Base-by-base conservation (phyloP, 2,329 filamentous ascomycete species). In the Phoma sp. region DNA sequence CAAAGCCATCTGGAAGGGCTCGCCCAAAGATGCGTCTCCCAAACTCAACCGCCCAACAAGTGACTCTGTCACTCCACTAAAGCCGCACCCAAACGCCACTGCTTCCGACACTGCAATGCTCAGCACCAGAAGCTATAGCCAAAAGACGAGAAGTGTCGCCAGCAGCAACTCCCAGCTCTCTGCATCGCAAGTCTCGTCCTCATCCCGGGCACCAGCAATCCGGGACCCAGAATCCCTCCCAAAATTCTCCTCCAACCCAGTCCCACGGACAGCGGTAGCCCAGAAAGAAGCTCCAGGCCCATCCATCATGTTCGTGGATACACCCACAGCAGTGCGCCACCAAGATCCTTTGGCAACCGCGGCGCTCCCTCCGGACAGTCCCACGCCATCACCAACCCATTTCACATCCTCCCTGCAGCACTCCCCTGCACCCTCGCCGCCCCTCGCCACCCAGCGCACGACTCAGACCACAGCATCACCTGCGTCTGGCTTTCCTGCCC, bases 271-370 rank as follows among this genome's bases (percentile, higher is more conserved):
- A 2, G 83, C 81, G 56, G 82, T 91, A 22, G 84, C 84, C 3
- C 35, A 57, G 1, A 84, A 89, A 55, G 89, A 88, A 52, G 85
- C 83, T 1, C 78, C 83, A 0, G 88, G 86, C 0, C 87, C 88
- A 1, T 87, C 82, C 1, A 92, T 96, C 58, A 90, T 89, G 83
- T 96, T 95, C 72, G 85, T 84, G 8, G 79, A 86, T 47, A 68
- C 66, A 0, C 70, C 72, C 4, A 22, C 52, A 25, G 41, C 58
- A 6, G 39, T 51, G 7, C 64, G 57, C 23, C 49, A 57, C 36
- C 52, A 44, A 27, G 63, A 72, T n/a, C 68, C 65, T 7, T 57
- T 68, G 9, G 44, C 65, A 18, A 46, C 57, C 6, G 57, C 54
- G 14, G 37, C 54, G 13, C n/a, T 39, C 18, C 25, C 40, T 13